Evolutionary conservation across 192 early-diverging fungal species (phyloP).

Genomic region (Backusella tarrabulga): DNA sequence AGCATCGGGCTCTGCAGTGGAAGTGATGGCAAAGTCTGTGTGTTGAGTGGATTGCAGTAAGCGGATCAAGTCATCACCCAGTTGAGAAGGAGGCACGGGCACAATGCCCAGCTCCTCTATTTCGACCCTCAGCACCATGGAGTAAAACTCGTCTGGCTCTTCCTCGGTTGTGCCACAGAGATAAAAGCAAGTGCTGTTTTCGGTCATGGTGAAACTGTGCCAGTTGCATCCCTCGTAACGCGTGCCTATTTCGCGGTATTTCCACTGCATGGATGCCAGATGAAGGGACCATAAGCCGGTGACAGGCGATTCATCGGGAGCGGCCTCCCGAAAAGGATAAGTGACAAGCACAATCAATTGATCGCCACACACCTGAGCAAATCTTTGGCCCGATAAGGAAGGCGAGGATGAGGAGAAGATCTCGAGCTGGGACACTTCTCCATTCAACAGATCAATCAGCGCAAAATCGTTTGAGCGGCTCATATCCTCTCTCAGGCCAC

Average conservation of each 20-base stretch:
- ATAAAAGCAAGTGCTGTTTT: conserved; percentile 46
- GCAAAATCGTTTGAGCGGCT: conserved; percentile 51
- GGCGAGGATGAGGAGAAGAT: conserved; percentile 51
- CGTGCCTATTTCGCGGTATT: conserved; percentile 34
- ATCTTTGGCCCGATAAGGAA: conserved; percentile 57
- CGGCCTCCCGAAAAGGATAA: neutral
- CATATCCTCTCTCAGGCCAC: conserved; percentile 58
- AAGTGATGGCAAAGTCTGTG: conserved; percentile 50
- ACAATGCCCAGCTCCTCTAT: conserved; percentile 56
- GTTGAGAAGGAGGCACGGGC: conserved; percentile 45
- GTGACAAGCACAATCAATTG: conserved; percentile 51
- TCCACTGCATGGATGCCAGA: conserved; percentile 57
- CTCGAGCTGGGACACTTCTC: conserved; percentile 45
- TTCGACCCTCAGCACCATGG: conserved; percentile 51
- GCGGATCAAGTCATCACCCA: conserved; percentile 46
- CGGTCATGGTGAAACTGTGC: conserved; percentile 62
- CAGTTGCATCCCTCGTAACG: conserved; percentile 41
- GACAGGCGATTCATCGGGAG: neutral
- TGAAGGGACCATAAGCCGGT: conserved; percentile 62
- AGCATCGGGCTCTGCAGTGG: conserved; percentile 32
- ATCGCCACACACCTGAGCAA: conserved; percentile 59
- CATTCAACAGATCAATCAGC: conserved; percentile 50
- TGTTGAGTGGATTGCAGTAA: conserved; percentile 31
- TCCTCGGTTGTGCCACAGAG: conserved; percentile 55
- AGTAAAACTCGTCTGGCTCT: conserved; percentile 61